Percentiles rank a stretch among this genome's conserved stretches.
Conservation (phyloP, 495 filamentous ascomycete species). For the Aspergillus avenaceus region DNA sequence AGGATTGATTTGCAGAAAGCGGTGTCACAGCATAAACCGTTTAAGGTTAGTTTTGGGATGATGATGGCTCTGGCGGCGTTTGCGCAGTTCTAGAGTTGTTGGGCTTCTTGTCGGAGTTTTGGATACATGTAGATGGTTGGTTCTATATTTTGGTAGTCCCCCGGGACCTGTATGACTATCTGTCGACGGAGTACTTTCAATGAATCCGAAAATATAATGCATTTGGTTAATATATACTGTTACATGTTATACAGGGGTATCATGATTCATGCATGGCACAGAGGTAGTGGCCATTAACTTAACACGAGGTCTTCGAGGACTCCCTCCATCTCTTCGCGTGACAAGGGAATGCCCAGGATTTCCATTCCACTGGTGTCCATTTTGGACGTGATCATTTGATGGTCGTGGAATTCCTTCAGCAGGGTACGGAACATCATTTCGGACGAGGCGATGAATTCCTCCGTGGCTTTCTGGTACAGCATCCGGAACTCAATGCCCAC, state of each 20-base stretch:
- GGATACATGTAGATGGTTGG: background rate
- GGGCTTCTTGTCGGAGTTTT: background rate
- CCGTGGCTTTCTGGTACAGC: conserved; percentile 90
- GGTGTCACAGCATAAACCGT: conserved; percentile 63
- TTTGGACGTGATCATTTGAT: conserved; percentile 87
- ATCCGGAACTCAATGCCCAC: conserved; percentile 79
- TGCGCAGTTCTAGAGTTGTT: conserved; percentile 38
- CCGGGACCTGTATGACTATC: no score
- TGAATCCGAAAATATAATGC: no score
- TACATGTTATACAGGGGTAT: conserved; percentile 33
- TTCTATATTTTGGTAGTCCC: no score
- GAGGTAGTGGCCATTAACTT: conserved; percentile 14
- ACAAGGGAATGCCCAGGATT: conserved; percentile 77
- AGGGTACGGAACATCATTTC: conserved; percentile 93
- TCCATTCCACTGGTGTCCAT: conserved; percentile 85
- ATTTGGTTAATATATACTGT: background rate
- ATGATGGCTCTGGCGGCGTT: conserved; percentile 79
- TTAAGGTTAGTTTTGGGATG: conserved; percentile 73
- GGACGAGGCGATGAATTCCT: conserved; percentile 93
- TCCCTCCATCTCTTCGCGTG: conserved; percentile 82
- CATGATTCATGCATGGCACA: conserved; percentile 9
- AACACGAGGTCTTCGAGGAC: conserved; percentile 80
- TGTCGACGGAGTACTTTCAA: no score
- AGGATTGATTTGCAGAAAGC: conserved; percentile 53
- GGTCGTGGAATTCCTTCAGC: conserved; percentile 96